Conservation (phyloP, 306 rosid species). For the Cucurbita moschata region DNA sequence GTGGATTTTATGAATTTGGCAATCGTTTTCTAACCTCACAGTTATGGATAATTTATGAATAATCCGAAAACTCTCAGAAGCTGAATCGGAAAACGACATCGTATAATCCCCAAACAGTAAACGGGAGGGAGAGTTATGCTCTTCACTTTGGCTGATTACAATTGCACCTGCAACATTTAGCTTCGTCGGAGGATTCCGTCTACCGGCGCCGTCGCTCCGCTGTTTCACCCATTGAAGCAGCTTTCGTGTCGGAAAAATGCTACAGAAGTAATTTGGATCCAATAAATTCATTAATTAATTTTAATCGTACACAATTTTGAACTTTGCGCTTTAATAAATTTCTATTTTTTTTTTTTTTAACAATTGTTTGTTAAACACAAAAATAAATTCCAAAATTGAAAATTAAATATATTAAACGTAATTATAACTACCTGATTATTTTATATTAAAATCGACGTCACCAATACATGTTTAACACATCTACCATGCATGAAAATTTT, state of each 20-base stretch:
- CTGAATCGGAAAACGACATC: neutral
- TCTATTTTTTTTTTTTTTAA: too few relatives aligned
- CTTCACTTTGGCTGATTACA: neutral
- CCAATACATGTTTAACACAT: too few relatives aligned
- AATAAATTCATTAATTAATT: too few relatives aligned
- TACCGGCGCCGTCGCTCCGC: neutral
- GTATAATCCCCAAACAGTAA: neutral
- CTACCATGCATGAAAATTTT: too few relatives aligned
- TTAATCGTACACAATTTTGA: too few relatives aligned
- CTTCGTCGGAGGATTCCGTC: neutral
- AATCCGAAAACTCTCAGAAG: neutral
- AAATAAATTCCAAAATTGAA: too few relatives aligned
- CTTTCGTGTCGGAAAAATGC: neutral
- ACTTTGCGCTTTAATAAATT: too few relatives aligned
- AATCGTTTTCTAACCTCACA: conserved; percentile 6
- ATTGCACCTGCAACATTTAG: neutral
- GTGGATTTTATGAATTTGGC: neutral
- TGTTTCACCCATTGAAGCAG: conserved; percentile 4
- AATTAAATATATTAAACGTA: too few relatives aligned
- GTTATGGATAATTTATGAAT: neutral
- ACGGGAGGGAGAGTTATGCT: neutral
- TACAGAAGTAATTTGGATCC: too few relatives aligned
- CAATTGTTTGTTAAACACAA: too few relatives aligned
- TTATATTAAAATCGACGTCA: too few relatives aligned
- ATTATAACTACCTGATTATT: too few relatives aligned